Conservation (phyloP, 176 grass and related monocot genomes). For the Poa annua region DNA sequence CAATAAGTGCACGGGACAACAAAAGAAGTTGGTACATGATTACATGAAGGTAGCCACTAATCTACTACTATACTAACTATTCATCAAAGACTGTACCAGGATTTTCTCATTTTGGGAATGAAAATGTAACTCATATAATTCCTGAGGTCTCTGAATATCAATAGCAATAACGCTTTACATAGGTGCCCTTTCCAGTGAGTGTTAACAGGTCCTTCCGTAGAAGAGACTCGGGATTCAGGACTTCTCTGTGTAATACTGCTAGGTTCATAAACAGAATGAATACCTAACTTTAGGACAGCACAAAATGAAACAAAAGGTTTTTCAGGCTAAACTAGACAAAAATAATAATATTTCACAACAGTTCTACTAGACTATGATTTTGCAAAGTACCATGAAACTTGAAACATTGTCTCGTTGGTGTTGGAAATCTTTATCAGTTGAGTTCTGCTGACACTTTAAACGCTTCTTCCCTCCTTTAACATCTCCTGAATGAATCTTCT, state of each 20-base stretch:
- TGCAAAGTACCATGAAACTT: conserved; percentile 47
- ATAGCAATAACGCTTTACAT: conserved; percentile 19
- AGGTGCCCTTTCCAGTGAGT: neutral
- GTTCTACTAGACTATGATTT: neutral
- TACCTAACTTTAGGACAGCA: neutral
- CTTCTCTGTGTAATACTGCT: neutral
- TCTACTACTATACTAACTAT: conserved; percentile 21
- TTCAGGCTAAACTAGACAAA: neutral
- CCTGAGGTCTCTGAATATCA: neutral
- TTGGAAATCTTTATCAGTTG: conserved; percentile 44
- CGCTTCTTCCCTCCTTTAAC: conserved; percentile 50
- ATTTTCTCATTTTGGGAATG: conserved; percentile 3
- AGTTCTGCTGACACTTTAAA: conserved; percentile 42
- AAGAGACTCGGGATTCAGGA: neutral
- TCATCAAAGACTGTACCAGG: conserved; percentile 1
- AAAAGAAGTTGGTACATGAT: conserved; percentile 18
- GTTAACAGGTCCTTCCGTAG: neutral
- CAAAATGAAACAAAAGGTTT: neutral
- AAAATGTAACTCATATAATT: neutral
- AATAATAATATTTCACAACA: neutral
- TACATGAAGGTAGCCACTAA: conserved; percentile 1
- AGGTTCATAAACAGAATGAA: conserved; percentile 31
- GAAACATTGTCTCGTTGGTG: conserved; percentile 39
- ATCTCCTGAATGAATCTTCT: conserved; percentile 45
- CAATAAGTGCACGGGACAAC: neutral